Base-by-base conservation (phyloP, 2,329 filamentous ascomycete species). In the Chaetomiaceae sp. region DNA sequence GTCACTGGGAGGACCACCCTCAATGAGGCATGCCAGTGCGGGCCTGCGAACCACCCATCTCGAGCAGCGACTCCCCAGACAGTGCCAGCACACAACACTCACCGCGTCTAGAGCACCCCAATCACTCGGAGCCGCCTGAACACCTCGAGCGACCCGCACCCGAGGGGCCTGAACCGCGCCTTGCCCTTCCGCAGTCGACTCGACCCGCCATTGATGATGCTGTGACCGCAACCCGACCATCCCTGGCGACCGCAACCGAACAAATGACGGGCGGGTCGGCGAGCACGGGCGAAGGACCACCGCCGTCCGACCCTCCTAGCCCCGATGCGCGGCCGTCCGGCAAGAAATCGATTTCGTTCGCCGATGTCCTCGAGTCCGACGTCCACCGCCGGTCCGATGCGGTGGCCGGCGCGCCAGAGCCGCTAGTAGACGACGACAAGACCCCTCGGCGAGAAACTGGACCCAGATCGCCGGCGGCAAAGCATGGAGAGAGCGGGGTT, bases 211-310 rank as follows among this genome's bases (percentile, higher is more conserved):
- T 38, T 43, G 45, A 54, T 49, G 45, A 54, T 56, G 51, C 38
- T 47, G 38, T 49, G 50, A 44, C 42, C 32, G 26, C 34, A 37
- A 42, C 39, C 26, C 26, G 24, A 12, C 32, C 38, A 32, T 40
- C 26, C 18, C 45, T 39, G 32, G 15, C 36, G 41, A 35, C 42
- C 24, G 36, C 38, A 42, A 17, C 32, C 46, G 32, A 51, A 50
- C 52, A 55, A 54, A 57, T 58, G 55, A 49, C 55, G 36, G 41
- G 42, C 27, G 51, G 46, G 34, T 19, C 40, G 34, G 45, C 41
- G 32, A 43, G 46, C 27, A 50, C 36, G 33, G 51, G 35, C 43
- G 55, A 49, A 20, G 40, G 45, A 46, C 42, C 48, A 42, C 49
- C 48, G 42, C 41, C 53, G 42, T 50, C 52, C 38, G 30, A 45